These are phyloP conservation scores for Penicillium sp. DNA, from an alignment of 2,329 filamentous ascomycete species.

Conservation along the genomic window DNA sequence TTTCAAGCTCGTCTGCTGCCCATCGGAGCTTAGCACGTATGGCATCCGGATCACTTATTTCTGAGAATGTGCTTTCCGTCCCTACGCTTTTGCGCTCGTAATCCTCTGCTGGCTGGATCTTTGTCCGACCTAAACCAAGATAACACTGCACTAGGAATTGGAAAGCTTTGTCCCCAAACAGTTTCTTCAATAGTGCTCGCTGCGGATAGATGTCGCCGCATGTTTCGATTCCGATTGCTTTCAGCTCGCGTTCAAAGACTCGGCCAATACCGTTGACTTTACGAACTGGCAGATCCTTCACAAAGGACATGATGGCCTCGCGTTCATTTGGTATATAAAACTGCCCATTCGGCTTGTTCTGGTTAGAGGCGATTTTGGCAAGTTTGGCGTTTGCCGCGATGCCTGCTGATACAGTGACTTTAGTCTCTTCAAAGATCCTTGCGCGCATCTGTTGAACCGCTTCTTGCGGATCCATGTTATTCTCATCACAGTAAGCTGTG, in stretches of 20 bases:
- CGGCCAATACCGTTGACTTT: constrained; percentile 95
- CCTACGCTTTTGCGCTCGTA: constrained; percentile 91
- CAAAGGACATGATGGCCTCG: constrained; percentile 74
- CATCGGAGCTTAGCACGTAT: constrained; percentile 73
- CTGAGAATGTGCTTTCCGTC: constrained; percentile 85
- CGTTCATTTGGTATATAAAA: constrained; percentile 71
- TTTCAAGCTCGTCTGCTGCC: constrained; percentile 81
- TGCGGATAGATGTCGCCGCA: constrained; percentile 83
- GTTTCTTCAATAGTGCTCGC: constrained; percentile 65
- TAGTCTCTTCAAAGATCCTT: constrained; percentile 70
- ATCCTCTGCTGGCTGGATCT: constrained; percentile 79
- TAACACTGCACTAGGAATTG: constrained; percentile 81
- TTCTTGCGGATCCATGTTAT: constrained; percentile 65
- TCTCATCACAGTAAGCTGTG: constrained; percentile 73
- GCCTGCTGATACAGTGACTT: constrained; percentile 87
- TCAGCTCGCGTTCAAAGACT: constrained; percentile 85
- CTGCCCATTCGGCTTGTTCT: constrained; percentile 95
- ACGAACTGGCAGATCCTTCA: constrained; percentile 74
- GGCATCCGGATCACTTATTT: constrained; percentile 65
- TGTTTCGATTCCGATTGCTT: constrained; percentile 79
- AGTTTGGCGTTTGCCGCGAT: constrained; percentile 91
- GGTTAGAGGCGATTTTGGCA: constrained; percentile 92
- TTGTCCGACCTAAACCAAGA: constrained; percentile 80
- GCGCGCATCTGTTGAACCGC: constrained; percentile 72
- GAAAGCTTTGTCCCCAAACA: constrained; percentile 90